A percentile compares a stretch with the other conserved stretches of the same genome.
phyloP scores from a whole-genome alignment of 495 filamentous ascomycete genomes.

The Talaromyces wortmannii region DNA sequence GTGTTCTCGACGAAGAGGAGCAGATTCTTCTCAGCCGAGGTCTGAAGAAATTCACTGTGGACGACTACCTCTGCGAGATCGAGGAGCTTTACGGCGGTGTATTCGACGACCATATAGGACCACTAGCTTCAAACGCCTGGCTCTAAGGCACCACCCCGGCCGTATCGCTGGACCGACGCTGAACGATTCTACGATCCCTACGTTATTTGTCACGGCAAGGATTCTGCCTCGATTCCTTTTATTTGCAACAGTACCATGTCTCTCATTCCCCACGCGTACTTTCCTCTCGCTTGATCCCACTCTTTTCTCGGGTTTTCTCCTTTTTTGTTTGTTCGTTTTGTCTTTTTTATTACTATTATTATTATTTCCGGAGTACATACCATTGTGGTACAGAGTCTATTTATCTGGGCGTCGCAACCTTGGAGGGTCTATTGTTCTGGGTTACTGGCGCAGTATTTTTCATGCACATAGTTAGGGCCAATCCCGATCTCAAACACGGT shows the following conservation, averaged over 20 bases:
- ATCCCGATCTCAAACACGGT: background rate
- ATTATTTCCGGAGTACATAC: background rate
- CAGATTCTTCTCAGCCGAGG: slow-evolving; percentile 56
- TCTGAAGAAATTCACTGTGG: slow-evolving; percentile 65
- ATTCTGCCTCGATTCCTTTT: background rate
- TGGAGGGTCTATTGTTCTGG: background rate
- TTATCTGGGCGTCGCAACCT: background rate
- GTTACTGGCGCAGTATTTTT: background rate
- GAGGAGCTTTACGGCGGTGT: slow-evolving; percentile 54
- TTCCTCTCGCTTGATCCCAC: background rate
- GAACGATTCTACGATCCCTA: slow-evolving; percentile 4
- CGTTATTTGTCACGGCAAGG: background rate
- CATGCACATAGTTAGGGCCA: background rate
- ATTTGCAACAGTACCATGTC: background rate
- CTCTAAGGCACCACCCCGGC: slow-evolving; percentile 20
- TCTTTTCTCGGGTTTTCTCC: too few relatives aligned
- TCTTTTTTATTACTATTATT: background rate
- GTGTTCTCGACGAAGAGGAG: slow-evolving; percentile 67
- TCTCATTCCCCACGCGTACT: background rate
- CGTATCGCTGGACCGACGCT: background rate
- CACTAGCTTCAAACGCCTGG: slow-evolving; percentile 31
- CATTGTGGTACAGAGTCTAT: background rate
- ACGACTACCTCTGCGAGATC: slow-evolving; percentile 83
- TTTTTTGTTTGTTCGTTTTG: background rate
- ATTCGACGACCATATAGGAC: slow-evolving; percentile 38